phyloP scores from a whole-genome alignment of 441 rosid species.

The Kokia cookei region DNA sequence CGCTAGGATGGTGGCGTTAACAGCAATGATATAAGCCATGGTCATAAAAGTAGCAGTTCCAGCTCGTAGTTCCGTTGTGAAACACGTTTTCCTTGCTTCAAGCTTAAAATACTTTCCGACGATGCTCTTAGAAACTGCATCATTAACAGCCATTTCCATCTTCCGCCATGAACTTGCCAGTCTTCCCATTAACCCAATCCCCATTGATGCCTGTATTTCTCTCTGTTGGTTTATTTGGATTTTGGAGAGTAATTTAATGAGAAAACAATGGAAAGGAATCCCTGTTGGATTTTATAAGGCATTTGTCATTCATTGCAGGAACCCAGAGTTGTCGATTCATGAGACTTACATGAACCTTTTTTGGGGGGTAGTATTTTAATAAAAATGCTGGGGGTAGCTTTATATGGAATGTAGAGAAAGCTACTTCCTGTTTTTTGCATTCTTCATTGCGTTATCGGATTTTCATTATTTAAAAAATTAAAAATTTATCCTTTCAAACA shows the following conservation, averaged over 20 bases:
- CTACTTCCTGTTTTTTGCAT: neutral
- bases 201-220: slow-evolving; percentile 10
- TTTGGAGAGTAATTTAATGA: slow-evolving; percentile 8
- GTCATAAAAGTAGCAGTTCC: slow-evolving; percentile 85
- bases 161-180: slow-evolving; percentile 30
- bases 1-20: slow-evolving; percentile 73
- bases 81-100: slow-evolving; percentile 51
- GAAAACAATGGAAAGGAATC: slow-evolving; percentile 3
- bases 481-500: too few relatives aligned
- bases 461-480: too few relatives aligned
- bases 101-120: slow-evolving; percentile 66
- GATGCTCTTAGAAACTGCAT: slow-evolving; percentile 44
- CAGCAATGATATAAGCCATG: slow-evolving; percentile 83
- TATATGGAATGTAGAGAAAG: neutral
- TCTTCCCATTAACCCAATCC: slow-evolving; percentile 10
- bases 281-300: neutral
- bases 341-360: neutral
- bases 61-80: slow-evolving; percentile 82
- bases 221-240: neutral
- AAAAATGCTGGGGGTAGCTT: neutral
- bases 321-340: neutral
- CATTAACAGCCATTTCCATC: slow-evolving; percentile 51
- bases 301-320: neutral
- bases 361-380: too few relatives aligned
- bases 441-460: neutral